phyloP scores from a whole-genome alignment of 2,329 filamentous ascomycete genomes.

The Diaporthe destruens region DNA sequence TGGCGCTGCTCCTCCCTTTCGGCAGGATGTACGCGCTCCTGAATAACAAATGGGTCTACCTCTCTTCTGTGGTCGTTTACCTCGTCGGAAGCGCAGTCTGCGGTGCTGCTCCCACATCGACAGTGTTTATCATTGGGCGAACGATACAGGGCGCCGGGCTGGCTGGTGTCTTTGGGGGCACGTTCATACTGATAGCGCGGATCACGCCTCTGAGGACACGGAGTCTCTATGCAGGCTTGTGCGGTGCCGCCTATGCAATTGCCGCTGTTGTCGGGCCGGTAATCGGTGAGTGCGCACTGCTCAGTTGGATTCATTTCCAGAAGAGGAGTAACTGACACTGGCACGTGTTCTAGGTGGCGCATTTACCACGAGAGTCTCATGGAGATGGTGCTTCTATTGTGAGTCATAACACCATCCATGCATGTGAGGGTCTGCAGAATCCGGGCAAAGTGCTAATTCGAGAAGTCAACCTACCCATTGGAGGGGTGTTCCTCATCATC shows the following conservation, averaged over 20 bases:
- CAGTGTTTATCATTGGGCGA: conserved; percentile 5
- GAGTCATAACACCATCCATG: not conserved
- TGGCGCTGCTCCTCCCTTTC: conserved; percentile 16
- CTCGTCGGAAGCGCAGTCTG: not conserved
- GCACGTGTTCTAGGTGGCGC: not conserved
- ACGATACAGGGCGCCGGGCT: not conserved
- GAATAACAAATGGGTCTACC: conserved; percentile 19
- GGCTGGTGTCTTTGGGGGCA: conserved; percentile 14
- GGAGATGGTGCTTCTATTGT: conserved; percentile 16
- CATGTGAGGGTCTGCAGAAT: not conserved
- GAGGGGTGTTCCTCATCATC: not conserved
- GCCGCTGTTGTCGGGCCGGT: conserved; percentile 9
- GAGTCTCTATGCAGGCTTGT: conserved; percentile 6
- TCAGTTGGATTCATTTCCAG: not conserved
- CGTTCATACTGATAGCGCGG: conserved; percentile 4
- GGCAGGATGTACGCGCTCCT: conserved; percentile 1
- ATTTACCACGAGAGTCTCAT: conserved; percentile 5
- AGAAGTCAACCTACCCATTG: conserved; percentile 8
- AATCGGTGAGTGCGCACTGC: not conserved
- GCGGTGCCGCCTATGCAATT: conserved; percentile 7
- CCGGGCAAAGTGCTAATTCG: not conserved
- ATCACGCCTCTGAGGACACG: conserved; percentile 12
- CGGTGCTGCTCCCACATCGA: not conserved
- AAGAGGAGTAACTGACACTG: not conserved
- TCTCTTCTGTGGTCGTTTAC: not conserved